Evolutionary conservation across 495 filamentous ascomycete species (phyloP).

Genomic region (Aspergillus sclerotioniger): DNA sequence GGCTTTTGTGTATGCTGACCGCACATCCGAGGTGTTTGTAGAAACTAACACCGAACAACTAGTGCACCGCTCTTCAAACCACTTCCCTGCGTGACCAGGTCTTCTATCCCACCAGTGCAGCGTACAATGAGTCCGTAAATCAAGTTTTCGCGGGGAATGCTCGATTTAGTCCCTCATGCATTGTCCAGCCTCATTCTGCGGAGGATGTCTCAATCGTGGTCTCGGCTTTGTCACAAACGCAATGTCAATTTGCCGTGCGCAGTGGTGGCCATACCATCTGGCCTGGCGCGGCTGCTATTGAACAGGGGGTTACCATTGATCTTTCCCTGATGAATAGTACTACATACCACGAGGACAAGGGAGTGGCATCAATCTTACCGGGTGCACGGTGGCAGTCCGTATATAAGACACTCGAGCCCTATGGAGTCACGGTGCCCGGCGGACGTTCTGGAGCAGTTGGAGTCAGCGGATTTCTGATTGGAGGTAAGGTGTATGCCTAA

Average conservation of each 20-base stretch:
- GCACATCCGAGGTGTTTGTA: background rate
- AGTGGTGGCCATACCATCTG: slow-evolving; percentile 48
- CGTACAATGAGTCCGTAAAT: slow-evolving; percentile 15
- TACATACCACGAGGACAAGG: slow-evolving; percentile 35
- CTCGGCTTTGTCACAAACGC: slow-evolving; percentile 21
- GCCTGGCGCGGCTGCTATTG: slow-evolving; percentile 36
- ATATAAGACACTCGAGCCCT: slow-evolving; percentile 33
- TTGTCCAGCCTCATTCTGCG: slow-evolving; percentile 30
- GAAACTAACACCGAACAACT: background rate
- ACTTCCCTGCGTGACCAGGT: slow-evolving; percentile 10
- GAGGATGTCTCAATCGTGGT: slow-evolving; percentile 37
- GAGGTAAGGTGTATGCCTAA: slow-evolving; percentile 20
- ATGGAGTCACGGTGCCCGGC: slow-evolving; percentile 35
- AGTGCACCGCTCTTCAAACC: slow-evolving; percentile 9
- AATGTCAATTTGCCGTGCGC: slow-evolving; percentile 46
- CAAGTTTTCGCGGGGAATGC: slow-evolving; percentile 35
- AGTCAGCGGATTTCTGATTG: slow-evolving; percentile 41
- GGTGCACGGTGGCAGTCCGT: slow-evolving; percentile 47
- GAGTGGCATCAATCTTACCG: slow-evolving; percentile 38
- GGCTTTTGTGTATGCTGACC: background rate
- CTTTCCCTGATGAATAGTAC: slow-evolving; percentile 42
- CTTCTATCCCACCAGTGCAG: slow-evolving; percentile 8
- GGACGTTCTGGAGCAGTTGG: slow-evolving; percentile 43
- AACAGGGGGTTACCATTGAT: slow-evolving; percentile 51
- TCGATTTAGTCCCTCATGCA: slow-evolving; percentile 35